A percentile compares a stretch with the other conserved stretches of the same genome.
Evolutionary conservation across 306 rosid species (phyloP).

Genomic region (Malus sylvestris): DNA sequence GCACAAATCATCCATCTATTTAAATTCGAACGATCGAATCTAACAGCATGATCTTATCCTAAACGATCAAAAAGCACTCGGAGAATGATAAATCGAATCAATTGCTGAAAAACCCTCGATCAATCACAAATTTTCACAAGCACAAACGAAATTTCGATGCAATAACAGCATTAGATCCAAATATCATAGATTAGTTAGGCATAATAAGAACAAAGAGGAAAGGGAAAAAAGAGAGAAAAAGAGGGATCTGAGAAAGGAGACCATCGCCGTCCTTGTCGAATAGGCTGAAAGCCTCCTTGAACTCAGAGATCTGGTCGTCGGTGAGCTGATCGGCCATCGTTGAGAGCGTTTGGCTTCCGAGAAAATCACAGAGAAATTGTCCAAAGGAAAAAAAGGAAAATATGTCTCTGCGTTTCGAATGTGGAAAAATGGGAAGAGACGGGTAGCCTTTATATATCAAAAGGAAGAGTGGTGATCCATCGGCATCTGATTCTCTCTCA

Average conservation of each 20-base stretch:
- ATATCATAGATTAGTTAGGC: not conserved
- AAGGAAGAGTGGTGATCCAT: not conserved
- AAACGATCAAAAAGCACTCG: not conserved
- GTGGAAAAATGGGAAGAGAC: not conserved
- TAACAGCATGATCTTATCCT: not conserved
- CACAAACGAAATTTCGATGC: not conserved
- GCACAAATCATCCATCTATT: not conserved
- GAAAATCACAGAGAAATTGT: not conserved
- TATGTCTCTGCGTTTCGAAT: not conserved
- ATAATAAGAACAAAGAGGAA: not conserved
- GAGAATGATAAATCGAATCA: not conserved
- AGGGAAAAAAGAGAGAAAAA: not conserved
- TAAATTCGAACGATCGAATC: not conserved
- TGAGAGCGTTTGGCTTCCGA: conserved; percentile 16
- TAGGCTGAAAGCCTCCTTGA: conserved; percentile 81
- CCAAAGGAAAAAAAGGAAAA: not conserved
- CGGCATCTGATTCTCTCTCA: not conserved
- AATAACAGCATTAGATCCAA: not conserved
- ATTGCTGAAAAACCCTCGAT: not conserved
- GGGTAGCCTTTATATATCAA: not conserved
- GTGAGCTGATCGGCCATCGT: conserved; percentile 81
- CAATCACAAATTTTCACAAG: not conserved
- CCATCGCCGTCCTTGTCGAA: conserved; percentile 91
- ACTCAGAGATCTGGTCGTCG: conserved; percentile 79
- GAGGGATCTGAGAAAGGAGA: conserved; percentile 44